Evolutionary conservation across 768 basidiomycete genomes (phyloP), one percentile per base, ranked within the genome.

Genomic region (Tylopilus plumbeoviolaceoides): DNA sequence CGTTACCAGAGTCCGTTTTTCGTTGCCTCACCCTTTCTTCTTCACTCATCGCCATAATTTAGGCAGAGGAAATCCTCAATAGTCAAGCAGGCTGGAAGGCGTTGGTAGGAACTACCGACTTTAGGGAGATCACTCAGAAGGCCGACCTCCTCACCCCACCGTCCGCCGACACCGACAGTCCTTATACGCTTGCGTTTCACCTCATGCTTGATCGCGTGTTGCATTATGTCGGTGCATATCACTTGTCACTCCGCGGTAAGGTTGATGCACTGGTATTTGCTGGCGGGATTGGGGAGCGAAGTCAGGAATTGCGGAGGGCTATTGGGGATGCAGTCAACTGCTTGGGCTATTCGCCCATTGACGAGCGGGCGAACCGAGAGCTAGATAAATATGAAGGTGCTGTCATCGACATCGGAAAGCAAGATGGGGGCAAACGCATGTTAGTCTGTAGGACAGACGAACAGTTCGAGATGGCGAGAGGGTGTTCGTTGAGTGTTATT

Each of bases 201-300:
- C 67, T 94, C 31, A 82, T 94, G 61, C 72, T 85, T 10, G 91
- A 95, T 67, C 75, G 91, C 18, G 75, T 95, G 44, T 61, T 89
- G 50, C 77, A 84, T 60, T 91, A 75, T 57, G 67, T 91, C 43
- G 91, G 87, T 7, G 77, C 83, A 44, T 93, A 91, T 66, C 81
- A 85, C 59, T 72, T 91, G 59, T 86, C 89, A 65, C 78, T 93
- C 21, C 75, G 75, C 30, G 80, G 80, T 15, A 54, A 74, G 23
- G 79, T 93, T 11, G 87, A 93, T 65, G 91, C 86, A 2, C 62
- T 95, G 39, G 88, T 94, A 12, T 93, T 95, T 65, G 78, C 89
- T 0, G 92, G 93, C 4, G 92, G 92, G 0, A 91, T 97, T 48
- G 94, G 94, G 0, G 94, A 97, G 69, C 77, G 76, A 58, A 81